Conservation (phyloP, 306 rosid genomes). For the Vigna unguiculata region DNA sequence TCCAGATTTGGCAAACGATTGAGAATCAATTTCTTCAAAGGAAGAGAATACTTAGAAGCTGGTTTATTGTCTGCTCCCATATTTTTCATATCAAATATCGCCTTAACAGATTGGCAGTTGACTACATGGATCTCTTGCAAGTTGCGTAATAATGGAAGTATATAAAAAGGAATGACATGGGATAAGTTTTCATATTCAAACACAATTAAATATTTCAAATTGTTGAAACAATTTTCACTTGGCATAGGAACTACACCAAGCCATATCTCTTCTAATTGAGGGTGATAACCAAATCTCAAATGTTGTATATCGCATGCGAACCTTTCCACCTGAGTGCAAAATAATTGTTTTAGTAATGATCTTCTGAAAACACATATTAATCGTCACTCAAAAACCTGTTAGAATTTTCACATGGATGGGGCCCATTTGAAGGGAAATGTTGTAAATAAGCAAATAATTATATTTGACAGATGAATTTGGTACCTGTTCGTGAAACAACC, state of each 20-base stretch:
- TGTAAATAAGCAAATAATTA: no score
- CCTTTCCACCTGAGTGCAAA: neutral
- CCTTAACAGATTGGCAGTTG: neutral
- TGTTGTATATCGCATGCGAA: neutral
- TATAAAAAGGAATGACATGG: neutral
- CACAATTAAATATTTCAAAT: neutral
- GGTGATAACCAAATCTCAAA: neutral
- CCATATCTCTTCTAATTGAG: conserved; percentile 3
- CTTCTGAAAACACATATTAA: no score
- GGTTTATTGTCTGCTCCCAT: fast-evolving
- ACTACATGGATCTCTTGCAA: neutral
- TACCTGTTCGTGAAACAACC: no score
- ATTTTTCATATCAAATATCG: conserved; percentile 29
- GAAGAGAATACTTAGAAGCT: no score
- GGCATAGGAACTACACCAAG: neutral
- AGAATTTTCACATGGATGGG: no score
- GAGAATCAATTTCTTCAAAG: neutral
- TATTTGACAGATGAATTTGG: no score
- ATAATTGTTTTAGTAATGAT: no score
- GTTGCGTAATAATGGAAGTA: conserved; percentile 30
- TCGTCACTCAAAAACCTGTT: no score
- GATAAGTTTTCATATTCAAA: neutral
- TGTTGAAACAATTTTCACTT: neutral
- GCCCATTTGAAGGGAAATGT: no score
- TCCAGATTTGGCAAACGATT: conserved; percentile 46